A percentile compares a stretch with the other conserved stretches of the same genome.
phyloP scores from a whole-genome alignment of 371 early-diverging fungal species.

The Smittium mucronatum region DNA sequence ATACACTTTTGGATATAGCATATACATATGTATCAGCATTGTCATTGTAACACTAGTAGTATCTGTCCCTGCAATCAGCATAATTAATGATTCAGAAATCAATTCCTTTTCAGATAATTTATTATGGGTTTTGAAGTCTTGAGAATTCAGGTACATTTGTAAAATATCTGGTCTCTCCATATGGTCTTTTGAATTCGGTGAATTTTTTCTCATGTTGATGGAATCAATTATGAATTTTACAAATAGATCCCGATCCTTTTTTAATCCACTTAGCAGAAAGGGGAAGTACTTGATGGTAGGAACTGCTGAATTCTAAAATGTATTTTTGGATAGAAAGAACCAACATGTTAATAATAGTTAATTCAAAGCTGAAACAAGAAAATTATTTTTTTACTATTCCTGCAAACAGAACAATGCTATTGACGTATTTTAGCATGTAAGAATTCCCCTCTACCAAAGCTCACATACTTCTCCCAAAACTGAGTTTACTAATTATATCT shows the following conservation, averaged over 20 bases:
- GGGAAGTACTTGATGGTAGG: neutral
- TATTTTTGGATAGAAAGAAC: neutral
- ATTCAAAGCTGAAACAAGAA: neutral
- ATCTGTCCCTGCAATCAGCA: slow-evolving; percentile 29
- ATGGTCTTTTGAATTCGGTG: neutral
- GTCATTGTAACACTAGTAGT: slow-evolving; percentile 29
- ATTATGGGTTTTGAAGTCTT: slow-evolving; percentile 16
- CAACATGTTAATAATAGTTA: neutral
- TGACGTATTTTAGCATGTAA: neutral
- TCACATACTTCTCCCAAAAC: slow-evolving; percentile 22
- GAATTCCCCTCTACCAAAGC: neutral
- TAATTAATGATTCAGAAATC: slow-evolving; percentile 15
- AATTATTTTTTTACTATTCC: neutral
- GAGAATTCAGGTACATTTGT: slow-evolving; percentile 21
- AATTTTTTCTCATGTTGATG: neutral
- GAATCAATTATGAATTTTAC: neutral
- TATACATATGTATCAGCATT: slow-evolving; percentile 18
- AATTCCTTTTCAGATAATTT: slow-evolving; percentile 12
- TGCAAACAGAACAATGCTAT: neutral
- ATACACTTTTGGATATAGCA: slow-evolving; percentile 17
- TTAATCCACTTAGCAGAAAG: neutral
- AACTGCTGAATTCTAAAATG: neutral
- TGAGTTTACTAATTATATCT: slow-evolving; percentile 24
- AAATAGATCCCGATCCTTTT: neutral
- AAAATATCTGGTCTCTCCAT: slow-evolving; percentile 16